Conservation (phyloP, 805 yeast genomes). For the Metschnikowia shivogae region DNA sequence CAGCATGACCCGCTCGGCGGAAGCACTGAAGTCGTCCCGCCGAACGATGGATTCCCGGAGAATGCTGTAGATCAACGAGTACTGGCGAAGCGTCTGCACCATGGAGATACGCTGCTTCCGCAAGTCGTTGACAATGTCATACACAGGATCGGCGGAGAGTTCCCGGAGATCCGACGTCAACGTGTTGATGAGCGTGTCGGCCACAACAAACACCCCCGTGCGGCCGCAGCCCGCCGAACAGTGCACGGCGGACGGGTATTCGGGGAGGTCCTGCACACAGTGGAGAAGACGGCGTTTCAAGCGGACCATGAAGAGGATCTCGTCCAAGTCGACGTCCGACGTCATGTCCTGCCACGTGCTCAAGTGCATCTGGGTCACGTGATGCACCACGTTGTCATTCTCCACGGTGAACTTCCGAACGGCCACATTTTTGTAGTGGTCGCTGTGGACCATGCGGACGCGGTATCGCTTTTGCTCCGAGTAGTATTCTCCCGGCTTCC, state of each 20-base stretch:
- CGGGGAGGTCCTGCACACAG: slow-evolving; percentile 4
- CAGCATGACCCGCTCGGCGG: background rate
- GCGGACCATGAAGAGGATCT: slow-evolving; percentile 46
- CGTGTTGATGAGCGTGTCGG: slow-evolving; percentile 54
- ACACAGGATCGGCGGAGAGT: slow-evolving; percentile 38
- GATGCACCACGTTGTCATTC: slow-evolving; percentile 25
- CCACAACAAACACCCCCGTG: slow-evolving; percentile 73
- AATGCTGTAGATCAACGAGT: slow-evolving; percentile 46
- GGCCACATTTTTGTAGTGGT: slow-evolving; percentile 11
- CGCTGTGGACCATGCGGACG: slow-evolving; percentile 25
- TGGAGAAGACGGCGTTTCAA: slow-evolving; percentile 23
- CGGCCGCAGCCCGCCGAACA: slow-evolving; percentile 98
- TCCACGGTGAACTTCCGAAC: slow-evolving; percentile 16
- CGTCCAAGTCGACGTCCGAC: slow-evolving; percentile 51
- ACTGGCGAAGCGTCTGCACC: slow-evolving; percentile 58
- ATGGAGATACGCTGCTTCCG: slow-evolving; percentile 52
- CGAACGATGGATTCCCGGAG: slow-evolving; percentile 2
- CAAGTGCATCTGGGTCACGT: slow-evolving; percentile 70
- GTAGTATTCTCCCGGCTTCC: slow-evolving; percentile 59
- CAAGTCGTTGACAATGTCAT: slow-evolving; percentile 42
- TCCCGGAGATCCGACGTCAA: slow-evolving; percentile 8
- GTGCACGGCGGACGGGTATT: slow-evolving; percentile 47
- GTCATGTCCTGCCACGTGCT: slow-evolving; percentile 83
- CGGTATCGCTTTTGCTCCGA: slow-evolving; percentile 24
- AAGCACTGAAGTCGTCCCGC: background rate